A percentile compares a stretch with the other conserved stretches of the same genome.
These are phyloP conservation scores for Pachyrhizus erosus DNA, from an alignment of 306 rosid genomes.

Conservation along the genomic window DNA sequence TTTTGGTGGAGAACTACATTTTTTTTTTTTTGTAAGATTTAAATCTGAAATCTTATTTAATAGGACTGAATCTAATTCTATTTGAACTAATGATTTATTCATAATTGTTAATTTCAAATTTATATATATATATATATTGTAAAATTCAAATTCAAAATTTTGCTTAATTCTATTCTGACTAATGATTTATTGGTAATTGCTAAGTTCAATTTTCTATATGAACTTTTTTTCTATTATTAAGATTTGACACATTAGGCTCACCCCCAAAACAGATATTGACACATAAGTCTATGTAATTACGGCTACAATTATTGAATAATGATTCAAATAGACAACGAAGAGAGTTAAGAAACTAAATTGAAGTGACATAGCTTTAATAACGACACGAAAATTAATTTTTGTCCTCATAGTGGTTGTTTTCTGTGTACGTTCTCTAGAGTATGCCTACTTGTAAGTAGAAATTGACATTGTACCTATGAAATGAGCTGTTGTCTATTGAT, in stretches of 20 bases:
- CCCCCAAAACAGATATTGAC: background rate
- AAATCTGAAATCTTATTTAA: too few species aligned
- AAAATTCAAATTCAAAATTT: too few species aligned
- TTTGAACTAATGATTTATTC: too few species aligned
- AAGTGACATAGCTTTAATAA: background rate
- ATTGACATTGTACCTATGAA: constrained; percentile 46
- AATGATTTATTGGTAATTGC: too few species aligned
- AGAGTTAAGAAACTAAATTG: background rate
- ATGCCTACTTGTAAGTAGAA: constrained; percentile 10
- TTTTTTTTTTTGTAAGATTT: too few species aligned
- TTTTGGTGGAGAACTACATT: too few species aligned
- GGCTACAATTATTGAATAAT: constrained; percentile 4
- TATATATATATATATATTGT: too few species aligned
- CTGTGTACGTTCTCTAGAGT: background rate
- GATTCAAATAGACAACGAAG: background rate
- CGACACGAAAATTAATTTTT: background rate
- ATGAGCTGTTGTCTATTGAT: constrained; percentile 61
- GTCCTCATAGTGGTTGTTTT: constrained; percentile 17
- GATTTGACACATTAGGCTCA: constrained; percentile 18
- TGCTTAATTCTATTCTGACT: too few species aligned
- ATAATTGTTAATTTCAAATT: too few species aligned
- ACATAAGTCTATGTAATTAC: constrained; percentile 22
- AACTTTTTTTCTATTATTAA: constrained; percentile 8
- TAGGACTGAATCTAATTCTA: too few species aligned
- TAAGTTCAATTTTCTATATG: background rate